Evolutionary conservation across 1,284 basidiomycete species (phyloP), one percentile per base, ranked within the genome.

Genomic region (Sanghuangporus weigelae): DNA sequence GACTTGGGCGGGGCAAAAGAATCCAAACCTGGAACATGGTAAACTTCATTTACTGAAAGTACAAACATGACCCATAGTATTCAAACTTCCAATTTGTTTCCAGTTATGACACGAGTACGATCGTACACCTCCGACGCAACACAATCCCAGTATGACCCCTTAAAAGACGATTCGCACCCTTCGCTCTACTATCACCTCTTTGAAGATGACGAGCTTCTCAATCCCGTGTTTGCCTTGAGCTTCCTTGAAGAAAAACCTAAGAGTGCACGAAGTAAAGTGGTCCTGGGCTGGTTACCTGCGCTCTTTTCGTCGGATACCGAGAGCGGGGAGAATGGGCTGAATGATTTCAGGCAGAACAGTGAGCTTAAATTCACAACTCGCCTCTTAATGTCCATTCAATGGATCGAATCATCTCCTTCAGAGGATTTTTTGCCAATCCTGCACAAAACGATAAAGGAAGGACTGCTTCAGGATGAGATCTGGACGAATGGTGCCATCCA

Each of bases 241-340:
- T 86, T 90, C 63, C 74, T 87, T 3, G 66, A 77, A 3, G 63
- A 69, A 16, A 72, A 80, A 3, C 85, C 85, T 0, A 71, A 77
- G 1, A 73, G 73, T 1, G 66, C 77, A 3, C 74, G 78, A 16
- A 85, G 86, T 8, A 72, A 74, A n/a, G 79, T 81, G 1, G 73
- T 91, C 5, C 76, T 91, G 21, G 89, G 89, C 1, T 91, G 86
- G 87, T 73, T 92, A 2, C 87, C 87, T 11, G 87, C 87, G 3
- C 73, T 75, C 48, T 73, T 76, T 1, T 66, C 66, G 10, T 69
- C 51, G 31, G 49, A 7, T 6, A 73, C 72, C 1, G 78, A 77
- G 26, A 71, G 69, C 35, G 59, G 64, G 11, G 78, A 79, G 36
- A 81, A 83, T 2, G 83, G 85, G 4, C 70, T 91, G 66, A 83